These are phyloP conservation scores for Climacium dendroides DNA, from an alignment of 225 moss, liverwort and hornwort species.

Conservation along the genomic window DNA sequence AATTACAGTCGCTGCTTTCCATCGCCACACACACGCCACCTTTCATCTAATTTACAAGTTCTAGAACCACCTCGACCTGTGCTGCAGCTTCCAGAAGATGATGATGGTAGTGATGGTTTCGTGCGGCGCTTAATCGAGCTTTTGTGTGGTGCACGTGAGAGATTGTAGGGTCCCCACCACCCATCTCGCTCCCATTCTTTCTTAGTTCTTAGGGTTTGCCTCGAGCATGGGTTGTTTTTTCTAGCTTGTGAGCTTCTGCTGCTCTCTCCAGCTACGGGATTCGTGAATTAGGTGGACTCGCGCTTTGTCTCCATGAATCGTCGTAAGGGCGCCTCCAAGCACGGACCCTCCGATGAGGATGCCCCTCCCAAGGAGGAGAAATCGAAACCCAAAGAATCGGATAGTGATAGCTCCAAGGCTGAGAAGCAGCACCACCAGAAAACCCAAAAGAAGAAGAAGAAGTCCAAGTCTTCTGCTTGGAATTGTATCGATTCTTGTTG, in stretches of 20 bases:
- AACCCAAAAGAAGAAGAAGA: constrained; percentile 26
- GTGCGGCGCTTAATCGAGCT: not conserved
- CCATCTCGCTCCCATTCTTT: not conserved
- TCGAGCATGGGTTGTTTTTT: not conserved
- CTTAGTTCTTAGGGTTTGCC: not conserved
- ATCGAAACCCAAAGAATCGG: constrained; percentile 10
- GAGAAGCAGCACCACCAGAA: constrained; percentile 15
- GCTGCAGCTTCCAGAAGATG: not conserved
- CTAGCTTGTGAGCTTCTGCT: not conserved
- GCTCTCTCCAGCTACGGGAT: too few relatives aligned
- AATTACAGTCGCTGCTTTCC: not conserved
- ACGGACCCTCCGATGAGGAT: not conserved
- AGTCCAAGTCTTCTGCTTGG: constrained; percentile 30
- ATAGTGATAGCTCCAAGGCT: constrained; percentile 4
- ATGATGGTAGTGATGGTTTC: not conserved
- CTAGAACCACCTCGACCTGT: not conserved
- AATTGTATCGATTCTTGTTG: constrained; percentile 80
- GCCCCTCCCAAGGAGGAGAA: not conserved
- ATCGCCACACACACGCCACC: not conserved
- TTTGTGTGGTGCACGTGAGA: not conserved
- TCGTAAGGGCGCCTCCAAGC: constrained; percentile 26
- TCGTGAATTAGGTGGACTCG: not conserved
- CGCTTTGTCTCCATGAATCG: constrained; percentile 16
- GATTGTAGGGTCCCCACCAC: not conserved
- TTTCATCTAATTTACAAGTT: not conserved